Percentiles rank a stretch among this genome's conserved stretches.
phyloP scores from a whole-genome alignment of 1,284 basidiomycete genomes.

The Cutaneotrichosporon cavernicola region DNA sequence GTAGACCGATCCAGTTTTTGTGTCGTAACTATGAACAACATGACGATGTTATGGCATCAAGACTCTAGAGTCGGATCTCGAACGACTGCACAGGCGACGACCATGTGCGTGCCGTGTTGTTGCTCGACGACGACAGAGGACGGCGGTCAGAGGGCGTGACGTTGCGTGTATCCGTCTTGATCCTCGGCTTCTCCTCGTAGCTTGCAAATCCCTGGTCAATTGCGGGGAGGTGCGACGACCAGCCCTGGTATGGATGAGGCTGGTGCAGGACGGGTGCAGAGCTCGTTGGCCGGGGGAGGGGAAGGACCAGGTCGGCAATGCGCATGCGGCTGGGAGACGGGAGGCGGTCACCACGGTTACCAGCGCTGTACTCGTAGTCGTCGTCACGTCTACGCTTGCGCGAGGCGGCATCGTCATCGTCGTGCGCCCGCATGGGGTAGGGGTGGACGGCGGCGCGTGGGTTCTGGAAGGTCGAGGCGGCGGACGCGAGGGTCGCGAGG shows the following conservation, averaged over 20 bases:
- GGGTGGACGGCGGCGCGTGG: background rate
- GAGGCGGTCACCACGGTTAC: slow-evolving; percentile 11
- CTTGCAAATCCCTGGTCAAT: slow-evolving; percentile 6
- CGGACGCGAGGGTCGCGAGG: slow-evolving; percentile 26
- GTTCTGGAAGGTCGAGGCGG: slow-evolving; percentile 19
- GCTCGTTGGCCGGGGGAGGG: slow-evolving; percentile 9
- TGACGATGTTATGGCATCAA: background rate
- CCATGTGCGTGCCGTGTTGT: slow-evolving; percentile 13
- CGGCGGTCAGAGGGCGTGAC: slow-evolving; percentile 12
- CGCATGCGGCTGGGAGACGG: slow-evolving; percentile 25
- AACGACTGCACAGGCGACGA: slow-evolving; percentile 19
- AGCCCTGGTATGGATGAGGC: slow-evolving; percentile 6
- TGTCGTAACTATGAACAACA: slow-evolving; percentile 3
- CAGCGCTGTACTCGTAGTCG: slow-evolving; percentile 8
- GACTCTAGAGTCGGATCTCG: slow-evolving; percentile 11
- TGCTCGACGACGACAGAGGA: slow-evolving; percentile 19
- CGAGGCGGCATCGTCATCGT: slow-evolving; percentile 16
- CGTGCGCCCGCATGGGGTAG: slow-evolving; percentile 17
- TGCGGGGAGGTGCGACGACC: background rate
- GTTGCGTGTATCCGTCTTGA: slow-evolving; percentile 12
- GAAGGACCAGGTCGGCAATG: slow-evolving; percentile 23
- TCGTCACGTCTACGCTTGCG: slow-evolving; percentile 24
- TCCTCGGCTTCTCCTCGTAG: slow-evolving; percentile 19
- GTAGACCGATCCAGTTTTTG: background rate
- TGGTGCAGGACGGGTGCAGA: background rate